Evolutionary conservation across 2,329 filamentous ascomycete genomes (phyloP).

Genomic region (Lachnellula suecica): DNA sequence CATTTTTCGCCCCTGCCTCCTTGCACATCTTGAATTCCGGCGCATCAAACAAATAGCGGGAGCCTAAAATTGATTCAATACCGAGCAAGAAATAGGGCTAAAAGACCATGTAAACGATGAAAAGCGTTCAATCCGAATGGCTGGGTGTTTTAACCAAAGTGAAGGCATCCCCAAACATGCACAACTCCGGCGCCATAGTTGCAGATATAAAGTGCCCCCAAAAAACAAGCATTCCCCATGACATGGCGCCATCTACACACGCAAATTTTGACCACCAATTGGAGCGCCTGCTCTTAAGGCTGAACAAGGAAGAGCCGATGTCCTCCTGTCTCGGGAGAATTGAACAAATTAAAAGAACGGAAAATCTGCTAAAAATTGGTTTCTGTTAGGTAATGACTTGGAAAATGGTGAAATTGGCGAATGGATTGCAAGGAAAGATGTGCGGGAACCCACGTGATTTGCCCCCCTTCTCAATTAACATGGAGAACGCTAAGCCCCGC

Average conservation of each 20-base stretch:
- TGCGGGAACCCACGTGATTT: background rate
- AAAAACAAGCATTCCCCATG: conserved; percentile 8
- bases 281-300: background rate
- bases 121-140: background rate
- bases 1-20: background rate
- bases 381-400: background rate
- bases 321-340: background rate
- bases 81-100: background rate
- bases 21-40: background rate
- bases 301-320: background rate
- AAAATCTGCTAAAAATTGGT: conserved; percentile 9
- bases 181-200: background rate
- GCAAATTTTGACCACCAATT: background rate
- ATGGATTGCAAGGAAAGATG: background rate
- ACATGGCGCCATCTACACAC: background rate
- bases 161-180: background rate
- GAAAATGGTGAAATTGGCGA: background rate
- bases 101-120: background rate
- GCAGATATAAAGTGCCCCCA: background rate
- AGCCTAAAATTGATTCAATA: background rate
- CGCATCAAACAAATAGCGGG: background rate
- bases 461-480: background rate
- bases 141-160: conserved; percentile 2
- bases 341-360: background rate
- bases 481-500: background rate